Evolutionary conservation across 2,329 filamentous ascomycete genomes (phyloP), one percentile per base, ranked within the genome.

Genomic region (Didymosphaeria variabile): DNA sequence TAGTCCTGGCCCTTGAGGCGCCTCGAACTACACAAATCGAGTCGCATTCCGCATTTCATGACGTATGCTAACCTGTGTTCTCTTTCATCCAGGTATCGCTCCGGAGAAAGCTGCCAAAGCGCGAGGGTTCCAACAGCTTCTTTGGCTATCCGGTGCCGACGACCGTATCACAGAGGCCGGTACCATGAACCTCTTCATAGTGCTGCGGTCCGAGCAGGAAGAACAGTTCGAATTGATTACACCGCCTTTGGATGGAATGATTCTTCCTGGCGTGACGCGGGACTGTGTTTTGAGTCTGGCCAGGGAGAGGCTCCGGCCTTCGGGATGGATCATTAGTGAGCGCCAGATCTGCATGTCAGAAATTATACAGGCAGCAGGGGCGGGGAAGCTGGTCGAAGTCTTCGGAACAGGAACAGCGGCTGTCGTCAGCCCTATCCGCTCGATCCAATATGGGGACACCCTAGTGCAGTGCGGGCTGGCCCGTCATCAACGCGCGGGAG

Each of bases 341-440:
- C 51, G 51, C 15, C 5, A 26, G 6, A 17, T 54, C 9, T 29
- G 36, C 36, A 54, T 54, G 51, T 29, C 34, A 44, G 51, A 54
- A 8, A 7, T 54, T 8, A 21, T 36, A 5, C 15, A 42, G 3
- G 51, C 51, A 19, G 51, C 51, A 13, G 23, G 21, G 31, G 36
- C 21, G 51, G 51, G 51, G 4, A 42, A 36, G 21, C 17, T 54
- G 17, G 17, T 54, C 9, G 51, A 54, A 21, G 51, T 44, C 5
- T 54, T 54, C 15, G 51, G 51, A 5, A 44, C 51, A 42, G 51
- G 51, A 12, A 54, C 51, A n/a, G 51, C 51, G n/a, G 51, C 51
- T 15, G 17, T 54, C 23, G 51, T 54, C 51, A 54, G 51, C 51
- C 51, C 51, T 44, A 44, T 54, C 21, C 51, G 51, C 21, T 4